phyloP scores from a whole-genome alignment of 2,329 filamentous ascomycete genomes.

The Sarocladium oryzae region DNA sequence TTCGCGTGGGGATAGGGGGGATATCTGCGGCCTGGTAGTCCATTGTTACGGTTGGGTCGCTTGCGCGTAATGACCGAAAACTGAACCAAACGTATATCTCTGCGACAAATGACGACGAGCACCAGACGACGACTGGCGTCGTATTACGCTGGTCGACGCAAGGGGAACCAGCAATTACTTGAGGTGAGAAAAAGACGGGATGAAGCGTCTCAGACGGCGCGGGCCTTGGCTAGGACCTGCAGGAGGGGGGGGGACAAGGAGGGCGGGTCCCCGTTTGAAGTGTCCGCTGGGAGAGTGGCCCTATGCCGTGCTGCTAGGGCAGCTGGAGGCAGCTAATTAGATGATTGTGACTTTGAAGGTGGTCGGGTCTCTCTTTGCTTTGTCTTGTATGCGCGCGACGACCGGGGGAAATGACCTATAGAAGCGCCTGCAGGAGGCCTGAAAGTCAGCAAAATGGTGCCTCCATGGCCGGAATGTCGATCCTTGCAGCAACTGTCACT shows the following conservation, averaged over 20 bases:
- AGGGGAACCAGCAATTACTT: neutral
- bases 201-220: conserved; percentile 8
- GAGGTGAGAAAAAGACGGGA: neutral
- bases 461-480: neutral
- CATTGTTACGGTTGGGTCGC: conserved; percentile 1
- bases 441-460: neutral
- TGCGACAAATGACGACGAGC: neutral
- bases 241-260: conserved; percentile 2
- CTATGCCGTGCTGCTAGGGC: neutral
- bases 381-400: neutral
- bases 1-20: conserved; percentile 10
- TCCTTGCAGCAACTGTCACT: neutral
- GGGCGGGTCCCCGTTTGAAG: conserved; percentile 1
- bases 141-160: neutral
- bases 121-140: conserved; percentile 1
- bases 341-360: neutral
- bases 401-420: too few relatives aligned
- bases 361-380: conserved; percentile 1
- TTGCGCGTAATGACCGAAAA: neutral
- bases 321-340: neutral
- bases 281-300: conserved; percentile 1
- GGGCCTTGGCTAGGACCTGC: neutral
- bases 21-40: conserved; percentile 6
- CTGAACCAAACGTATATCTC: neutral
- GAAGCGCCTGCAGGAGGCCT: neutral